Percentiles rank a stretch among this genome's conserved stretches.
These are phyloP conservation scores for Gossypium bickii DNA, from an alignment of 345 rosid species.

Conservation along the genomic window DNA sequence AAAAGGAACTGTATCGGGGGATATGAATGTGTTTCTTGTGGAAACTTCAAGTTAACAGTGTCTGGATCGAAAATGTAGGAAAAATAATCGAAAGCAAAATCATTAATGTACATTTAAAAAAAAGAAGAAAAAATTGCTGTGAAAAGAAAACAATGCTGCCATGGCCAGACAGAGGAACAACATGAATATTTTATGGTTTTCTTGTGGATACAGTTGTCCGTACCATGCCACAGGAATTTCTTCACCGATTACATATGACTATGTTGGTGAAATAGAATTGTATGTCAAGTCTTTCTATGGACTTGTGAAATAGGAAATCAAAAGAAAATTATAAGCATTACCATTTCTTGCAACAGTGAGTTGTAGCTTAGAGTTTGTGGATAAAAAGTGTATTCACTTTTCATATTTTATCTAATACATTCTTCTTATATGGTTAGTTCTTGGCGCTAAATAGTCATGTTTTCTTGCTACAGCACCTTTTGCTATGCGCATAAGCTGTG, in stretches of 20 bases:
- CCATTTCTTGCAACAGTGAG: background rate
- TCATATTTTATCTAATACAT: background rate
- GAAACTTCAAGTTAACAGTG: background rate
- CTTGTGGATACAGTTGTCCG: background rate
- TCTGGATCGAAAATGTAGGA: background rate
- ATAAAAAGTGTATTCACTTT: background rate
- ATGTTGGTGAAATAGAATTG: background rate
- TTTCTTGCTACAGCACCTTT: slow-evolving; percentile 59
- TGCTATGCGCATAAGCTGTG: slow-evolving; percentile 91
- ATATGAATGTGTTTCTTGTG: slow-evolving; percentile 3
- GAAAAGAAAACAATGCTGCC: background rate
- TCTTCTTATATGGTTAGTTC: background rate
- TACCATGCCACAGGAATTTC: background rate
- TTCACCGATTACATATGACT: background rate
- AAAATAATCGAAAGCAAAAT: background rate
- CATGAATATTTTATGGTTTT: background rate
- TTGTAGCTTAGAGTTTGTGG: background rate
- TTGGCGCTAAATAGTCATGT: background rate
- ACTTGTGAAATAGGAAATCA: background rate
- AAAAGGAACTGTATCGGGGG: background rate
- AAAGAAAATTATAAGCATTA: background rate
- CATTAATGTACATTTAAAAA: background rate
- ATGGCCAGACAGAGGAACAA: background rate
- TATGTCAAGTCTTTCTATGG: background rate
- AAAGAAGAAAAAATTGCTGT: background rate